Percentiles rank a stretch among this genome's conserved stretches.
Conservation (phyloP, 2,329 filamentous ascomycete species). For the Sclerotinia subarctica region DNA sequence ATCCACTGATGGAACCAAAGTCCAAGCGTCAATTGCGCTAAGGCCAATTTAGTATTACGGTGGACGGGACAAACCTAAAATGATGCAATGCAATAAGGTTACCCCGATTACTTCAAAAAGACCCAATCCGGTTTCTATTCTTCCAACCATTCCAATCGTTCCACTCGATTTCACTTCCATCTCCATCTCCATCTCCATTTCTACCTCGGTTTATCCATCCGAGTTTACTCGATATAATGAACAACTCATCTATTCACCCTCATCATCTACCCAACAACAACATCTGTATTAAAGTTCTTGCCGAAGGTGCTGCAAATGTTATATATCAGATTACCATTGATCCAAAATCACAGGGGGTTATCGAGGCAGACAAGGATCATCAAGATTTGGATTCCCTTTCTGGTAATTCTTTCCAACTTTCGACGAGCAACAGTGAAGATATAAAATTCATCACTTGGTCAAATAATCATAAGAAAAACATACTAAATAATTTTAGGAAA, state of each 20-base stretch:
- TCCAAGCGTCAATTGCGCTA: background rate
- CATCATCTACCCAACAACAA: background rate
- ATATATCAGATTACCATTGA: conserved; percentile 59
- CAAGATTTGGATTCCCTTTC: conserved; percentile 21
- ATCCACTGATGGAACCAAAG: background rate
- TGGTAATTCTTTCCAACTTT: background rate
- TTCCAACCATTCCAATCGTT: background rate
- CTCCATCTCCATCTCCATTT: background rate
- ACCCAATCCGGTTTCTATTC: conserved; percentile 3
- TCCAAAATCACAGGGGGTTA: conserved; percentile 29
- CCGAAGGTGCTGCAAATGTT: conserved; percentile 74
- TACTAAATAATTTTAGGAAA: conserved; percentile 41
- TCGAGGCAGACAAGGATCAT: conserved; percentile 21
- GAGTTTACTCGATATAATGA: background rate
- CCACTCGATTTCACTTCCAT: background rate
- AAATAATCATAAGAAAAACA: background rate
- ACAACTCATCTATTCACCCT: background rate
- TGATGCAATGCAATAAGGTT: background rate
- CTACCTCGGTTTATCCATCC: background rate
- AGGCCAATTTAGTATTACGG: background rate
- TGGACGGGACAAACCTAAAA: background rate
- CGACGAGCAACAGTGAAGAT: background rate
- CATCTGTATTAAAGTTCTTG: conserved; percentile 36
- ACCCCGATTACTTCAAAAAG: background rate
- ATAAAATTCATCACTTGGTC: background rate